Evolutionary conservation across 768 basidiomycete species (phyloP).

Genomic region (Amyloporia xantha): DNA sequence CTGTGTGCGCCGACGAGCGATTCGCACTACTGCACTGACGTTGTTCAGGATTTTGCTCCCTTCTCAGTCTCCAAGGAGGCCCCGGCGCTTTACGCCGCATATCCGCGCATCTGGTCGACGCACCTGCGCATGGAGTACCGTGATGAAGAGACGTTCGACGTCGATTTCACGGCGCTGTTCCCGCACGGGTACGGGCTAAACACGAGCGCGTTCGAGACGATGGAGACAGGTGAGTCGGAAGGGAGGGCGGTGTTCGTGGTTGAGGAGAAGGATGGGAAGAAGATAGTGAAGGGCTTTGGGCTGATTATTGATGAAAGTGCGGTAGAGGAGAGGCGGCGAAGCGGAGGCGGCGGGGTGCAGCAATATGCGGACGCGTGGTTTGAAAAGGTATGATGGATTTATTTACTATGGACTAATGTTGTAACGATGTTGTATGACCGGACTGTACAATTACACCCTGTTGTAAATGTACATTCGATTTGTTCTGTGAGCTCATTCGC

Average conservation of each 20-base stretch:
- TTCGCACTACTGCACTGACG: constrained; percentile 9
- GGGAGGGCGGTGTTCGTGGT: constrained; percentile 7
- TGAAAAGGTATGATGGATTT: not conserved
- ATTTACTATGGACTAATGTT: no score
- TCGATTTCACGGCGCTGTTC: constrained; percentile 23
- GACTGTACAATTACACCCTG: no score
- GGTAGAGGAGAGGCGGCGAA: constrained; percentile 1
- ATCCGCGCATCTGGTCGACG: constrained; percentile 22
- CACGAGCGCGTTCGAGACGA: constrained; percentile 9
- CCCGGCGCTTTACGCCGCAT: constrained; percentile 7
- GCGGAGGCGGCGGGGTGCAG: not conserved
- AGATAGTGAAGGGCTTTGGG: constrained; percentile 11
- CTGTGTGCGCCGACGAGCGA: constrained; percentile 13
- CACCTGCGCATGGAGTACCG: constrained; percentile 26
- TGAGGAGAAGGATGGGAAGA: not conserved
- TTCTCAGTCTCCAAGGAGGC: not conserved
- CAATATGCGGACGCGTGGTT: constrained; percentile 13
- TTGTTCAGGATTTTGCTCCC: constrained; percentile 8
- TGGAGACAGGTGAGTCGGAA: not conserved
- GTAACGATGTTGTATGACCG: no score
- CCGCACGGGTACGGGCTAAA: constrained; percentile 29
- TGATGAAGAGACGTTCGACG: constrained; percentile 18
- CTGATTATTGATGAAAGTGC: constrained; percentile 9
- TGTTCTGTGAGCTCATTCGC: no score
- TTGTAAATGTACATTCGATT: no score